Conservation (phyloP, 78 protist genomes). For the Salpingoeca rosetta region DNA sequence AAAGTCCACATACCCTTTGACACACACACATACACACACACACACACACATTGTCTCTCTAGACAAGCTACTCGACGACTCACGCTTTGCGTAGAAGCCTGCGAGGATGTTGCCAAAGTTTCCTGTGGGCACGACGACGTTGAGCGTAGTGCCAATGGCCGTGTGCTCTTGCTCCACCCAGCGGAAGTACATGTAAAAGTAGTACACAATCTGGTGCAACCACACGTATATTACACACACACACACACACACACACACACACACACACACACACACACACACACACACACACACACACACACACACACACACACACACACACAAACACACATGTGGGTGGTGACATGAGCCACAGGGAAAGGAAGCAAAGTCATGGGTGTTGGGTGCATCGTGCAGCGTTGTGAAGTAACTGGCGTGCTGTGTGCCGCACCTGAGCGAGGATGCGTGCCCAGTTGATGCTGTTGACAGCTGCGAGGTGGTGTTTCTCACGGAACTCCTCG, state of each 20-base stretch:
- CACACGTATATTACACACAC: no score
- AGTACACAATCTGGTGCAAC: conserved; percentile 19
- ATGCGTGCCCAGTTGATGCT: conserved; percentile 62
- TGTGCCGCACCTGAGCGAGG: conserved; percentile 38
- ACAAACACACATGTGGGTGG: no score
- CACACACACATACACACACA: no score
- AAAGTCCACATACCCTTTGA: no score
- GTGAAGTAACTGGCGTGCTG: not conserved
- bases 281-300: no score
- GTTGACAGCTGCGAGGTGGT: conserved; percentile 45
- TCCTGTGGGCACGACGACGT: conserved; percentile 44
- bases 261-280: no score
- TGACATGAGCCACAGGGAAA: no score
- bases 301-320: no score
- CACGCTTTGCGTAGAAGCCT: conserved; percentile 41
- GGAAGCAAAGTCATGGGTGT: no score
- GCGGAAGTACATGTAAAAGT: conserved; percentile 37
- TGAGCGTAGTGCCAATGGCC: not conserved
- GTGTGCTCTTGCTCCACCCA: not conserved
- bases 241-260: no score
- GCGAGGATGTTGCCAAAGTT: conserved; percentile 63
- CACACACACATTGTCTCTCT: no score
- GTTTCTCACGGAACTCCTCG: conserved; percentile 11
- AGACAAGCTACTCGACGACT: no score
- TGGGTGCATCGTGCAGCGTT: not conserved